Percentiles rank a stretch among this genome's conserved stretches.
Conservation (phyloP, 352 stramenopile species). For the Thraustochytrium sp. region DNA sequence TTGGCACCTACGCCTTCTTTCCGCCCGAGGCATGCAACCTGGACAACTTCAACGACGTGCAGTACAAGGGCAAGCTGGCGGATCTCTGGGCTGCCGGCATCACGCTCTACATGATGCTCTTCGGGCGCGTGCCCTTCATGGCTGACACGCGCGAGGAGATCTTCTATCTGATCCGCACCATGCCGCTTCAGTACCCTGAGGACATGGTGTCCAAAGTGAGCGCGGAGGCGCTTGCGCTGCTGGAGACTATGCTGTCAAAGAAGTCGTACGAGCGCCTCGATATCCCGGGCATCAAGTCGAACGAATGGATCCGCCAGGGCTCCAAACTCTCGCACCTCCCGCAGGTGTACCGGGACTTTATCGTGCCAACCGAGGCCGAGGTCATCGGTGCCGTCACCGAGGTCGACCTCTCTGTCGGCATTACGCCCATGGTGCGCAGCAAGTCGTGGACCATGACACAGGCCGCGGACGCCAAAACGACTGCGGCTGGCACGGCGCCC, state of each 20-base stretch:
- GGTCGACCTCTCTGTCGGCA: constrained; percentile 25
- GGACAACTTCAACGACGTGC: constrained; percentile 42
- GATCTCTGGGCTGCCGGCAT: constrained; percentile 83
- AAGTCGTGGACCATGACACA: constrained; percentile 41
- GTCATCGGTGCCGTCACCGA: constrained; percentile 12
- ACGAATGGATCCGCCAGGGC: background rate
- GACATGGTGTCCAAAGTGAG: background rate
- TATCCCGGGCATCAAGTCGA: constrained; percentile 8
- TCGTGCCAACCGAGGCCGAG: constrained; percentile 31
- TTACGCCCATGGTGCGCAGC: constrained; percentile 24
- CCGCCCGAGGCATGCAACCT: constrained; percentile 38
- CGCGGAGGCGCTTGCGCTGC: background rate
- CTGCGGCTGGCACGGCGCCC: no score
- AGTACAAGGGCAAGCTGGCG: constrained; percentile 67
- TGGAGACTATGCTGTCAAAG: constrained; percentile 23
- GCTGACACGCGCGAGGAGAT: constrained; percentile 70
- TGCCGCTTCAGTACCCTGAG: background rate
- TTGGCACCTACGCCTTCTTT: constrained; percentile 42
- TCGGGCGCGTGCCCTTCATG: constrained; percentile 76
- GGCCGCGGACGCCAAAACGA: no score
- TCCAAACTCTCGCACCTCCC: background rate
- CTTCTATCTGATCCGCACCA: constrained; percentile 20
- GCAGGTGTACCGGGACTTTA: constrained; percentile 12
- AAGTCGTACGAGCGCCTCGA: constrained; percentile 20
- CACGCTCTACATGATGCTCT: constrained; percentile 72